Percentiles rank a stretch among this genome's conserved stretches.
Evolutionary conservation across 345 rosid species (phyloP).

Genomic region (Camelina neglecta): DNA sequence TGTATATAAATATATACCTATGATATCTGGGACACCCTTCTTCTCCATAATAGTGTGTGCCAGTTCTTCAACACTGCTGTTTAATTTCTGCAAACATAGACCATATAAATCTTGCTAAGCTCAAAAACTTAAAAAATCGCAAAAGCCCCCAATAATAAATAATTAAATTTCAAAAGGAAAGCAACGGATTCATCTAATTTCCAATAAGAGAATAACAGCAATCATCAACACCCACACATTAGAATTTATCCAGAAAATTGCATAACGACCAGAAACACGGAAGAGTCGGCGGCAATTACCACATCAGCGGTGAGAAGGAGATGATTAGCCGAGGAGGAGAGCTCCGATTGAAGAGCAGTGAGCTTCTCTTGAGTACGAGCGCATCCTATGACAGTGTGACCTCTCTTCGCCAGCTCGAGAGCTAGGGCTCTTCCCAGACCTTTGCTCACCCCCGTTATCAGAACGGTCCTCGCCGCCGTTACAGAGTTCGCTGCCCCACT

Average conservation of each 20-base stretch:
- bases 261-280: not conserved
- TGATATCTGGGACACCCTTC: slow-evolving; percentile 86
- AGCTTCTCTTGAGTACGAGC: slow-evolving; percentile 84
- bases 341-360: slow-evolving; percentile 66
- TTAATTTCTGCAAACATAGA: slow-evolving; percentile 58
- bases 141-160: not conserved
- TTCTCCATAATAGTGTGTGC: slow-evolving; percentile 76
- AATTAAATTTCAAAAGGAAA: not conserved
- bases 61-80: slow-evolving; percentile 75
- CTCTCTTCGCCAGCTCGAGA: slow-evolving; percentile 79
- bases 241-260: slow-evolving; percentile 1
- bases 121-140: slow-evolving; percentile 1
- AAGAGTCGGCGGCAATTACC: slow-evolving; percentile 46
- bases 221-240: slow-evolving; percentile 9
- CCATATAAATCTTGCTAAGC: slow-evolving; percentile 1
- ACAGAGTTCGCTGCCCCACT: slow-evolving; percentile 43
- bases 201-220: not conserved
- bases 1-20: slow-evolving; percentile 49
- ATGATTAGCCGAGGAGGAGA: slow-evolving; percentile 58
- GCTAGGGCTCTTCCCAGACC: slow-evolving; percentile 94
- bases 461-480: slow-evolving; percentile 49
- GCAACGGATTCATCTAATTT: not conserved
- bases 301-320: slow-evolving; percentile 81
- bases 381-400: slow-evolving; percentile 90
- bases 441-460: slow-evolving; percentile 90